phyloP scores from a whole-genome alignment of 2,329 filamentous ascomycete genomes.

The Epichloe hybrida region DNA sequence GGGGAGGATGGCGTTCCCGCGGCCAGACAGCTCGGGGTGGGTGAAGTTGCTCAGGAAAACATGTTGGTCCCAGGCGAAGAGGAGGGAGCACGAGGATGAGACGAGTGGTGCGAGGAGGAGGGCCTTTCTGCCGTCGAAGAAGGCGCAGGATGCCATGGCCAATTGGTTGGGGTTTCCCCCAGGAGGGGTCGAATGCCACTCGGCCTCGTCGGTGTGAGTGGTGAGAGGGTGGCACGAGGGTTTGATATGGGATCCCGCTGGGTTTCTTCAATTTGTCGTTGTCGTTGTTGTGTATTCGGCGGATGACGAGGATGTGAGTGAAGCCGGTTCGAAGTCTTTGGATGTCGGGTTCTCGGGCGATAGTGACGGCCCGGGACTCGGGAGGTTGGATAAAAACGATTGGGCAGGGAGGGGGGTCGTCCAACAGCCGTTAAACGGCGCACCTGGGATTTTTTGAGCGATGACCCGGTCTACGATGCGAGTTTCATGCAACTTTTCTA shows the following conservation, averaged over 20 bases:
- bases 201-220: background rate
- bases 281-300: background rate
- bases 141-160: slow-evolving; percentile 22
- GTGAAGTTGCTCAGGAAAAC: slow-evolving; percentile 27
- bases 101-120: slow-evolving; percentile 32
- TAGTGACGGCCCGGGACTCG: background rate
- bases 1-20: slow-evolving; percentile 25
- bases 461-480: no score
- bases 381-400: background rate
- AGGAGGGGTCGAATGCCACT: background rate
- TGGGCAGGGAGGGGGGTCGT: no score
- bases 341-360: background rate
- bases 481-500: no score
- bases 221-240: no score
- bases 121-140: slow-evolving; percentile 23
- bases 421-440: background rate
- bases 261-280: background rate
- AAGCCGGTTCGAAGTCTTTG: no score
- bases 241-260: no score
- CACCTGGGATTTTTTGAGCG: background rate
- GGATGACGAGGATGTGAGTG: background rate
- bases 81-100: slow-evolving; percentile 32
- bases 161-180: no score
- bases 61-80: slow-evolving; percentile 31
- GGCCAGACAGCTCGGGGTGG: slow-evolving; percentile 13